Percentiles rank a stretch among this genome's conserved stretches.
Evolutionary conservation across 345 rosid genomes (phyloP).

Genomic region (Bretschneidera sinensis): DNA sequence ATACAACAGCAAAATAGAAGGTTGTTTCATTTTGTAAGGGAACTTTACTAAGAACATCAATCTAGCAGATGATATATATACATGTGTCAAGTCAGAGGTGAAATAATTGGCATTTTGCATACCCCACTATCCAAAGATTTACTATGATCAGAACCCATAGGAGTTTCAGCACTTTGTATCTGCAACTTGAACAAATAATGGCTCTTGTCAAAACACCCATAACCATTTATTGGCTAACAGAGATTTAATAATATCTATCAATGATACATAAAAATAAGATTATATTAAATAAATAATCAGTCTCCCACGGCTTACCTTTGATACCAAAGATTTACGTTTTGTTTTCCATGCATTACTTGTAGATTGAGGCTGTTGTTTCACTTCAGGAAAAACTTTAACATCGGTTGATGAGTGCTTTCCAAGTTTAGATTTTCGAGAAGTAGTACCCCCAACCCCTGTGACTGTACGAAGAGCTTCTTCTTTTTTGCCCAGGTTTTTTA

Average conservation of each 20-base stretch:
- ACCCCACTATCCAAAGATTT: slow-evolving; percentile 45
- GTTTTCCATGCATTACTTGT: slow-evolving; percentile 40
- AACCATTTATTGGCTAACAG: not conserved
- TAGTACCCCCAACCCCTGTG: slow-evolving; percentile 35
- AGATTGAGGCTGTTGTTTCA: slow-evolving; percentile 34
- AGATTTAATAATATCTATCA: slow-evolving; percentile 12
- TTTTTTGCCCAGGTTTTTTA: slow-evolving; percentile 33
- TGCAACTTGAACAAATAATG: slow-evolving; percentile 27
- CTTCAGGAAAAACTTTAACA: slow-evolving; percentile 34
- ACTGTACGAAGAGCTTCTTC: slow-evolving; percentile 32
- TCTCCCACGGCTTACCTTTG: slow-evolving; percentile 30
- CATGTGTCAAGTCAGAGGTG: not conserved
- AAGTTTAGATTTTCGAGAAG: slow-evolving; percentile 45
- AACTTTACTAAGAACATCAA: not conserved
- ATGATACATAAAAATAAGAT: slow-evolving; percentile 8
- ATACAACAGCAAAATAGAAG: not conserved
- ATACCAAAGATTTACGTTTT: slow-evolving; percentile 37
- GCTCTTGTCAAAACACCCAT: slow-evolving; percentile 8
- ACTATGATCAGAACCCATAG: slow-evolving; percentile 27
- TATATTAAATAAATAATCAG: slow-evolving; percentile 11
- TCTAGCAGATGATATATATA: slow-evolving; percentile 8
- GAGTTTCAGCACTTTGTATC: slow-evolving; percentile 44
- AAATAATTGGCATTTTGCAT: slow-evolving; percentile 22
- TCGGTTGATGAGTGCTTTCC: slow-evolving; percentile 34
- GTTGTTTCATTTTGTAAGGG: not conserved